Conservation (phyloP, 1,139 yeast genomes). For the Pichia sp. region DNA sequence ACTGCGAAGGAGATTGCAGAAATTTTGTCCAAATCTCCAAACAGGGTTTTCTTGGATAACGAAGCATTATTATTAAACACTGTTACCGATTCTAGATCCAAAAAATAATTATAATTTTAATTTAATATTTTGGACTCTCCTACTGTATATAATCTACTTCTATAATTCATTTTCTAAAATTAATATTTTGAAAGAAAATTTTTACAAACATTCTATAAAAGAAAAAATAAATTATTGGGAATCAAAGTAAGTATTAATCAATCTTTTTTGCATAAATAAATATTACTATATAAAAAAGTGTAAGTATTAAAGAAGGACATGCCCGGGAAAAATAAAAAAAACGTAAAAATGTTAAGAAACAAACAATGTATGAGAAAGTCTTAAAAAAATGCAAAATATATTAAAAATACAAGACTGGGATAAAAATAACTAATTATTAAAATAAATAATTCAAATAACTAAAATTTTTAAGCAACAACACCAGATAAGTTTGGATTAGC, state of each 20-base stretch:
- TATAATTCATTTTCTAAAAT: not conserved
- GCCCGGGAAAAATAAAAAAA: not conserved
- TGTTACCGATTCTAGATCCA: conserved; percentile 53
- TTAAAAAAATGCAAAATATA: not conserved
- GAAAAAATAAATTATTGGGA: no score
- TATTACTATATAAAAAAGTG: no score
- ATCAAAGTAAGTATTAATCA: no score
- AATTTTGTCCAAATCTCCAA: conserved; percentile 80
- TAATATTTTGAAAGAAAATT: no score
- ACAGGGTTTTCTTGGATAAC: conserved; percentile 84
- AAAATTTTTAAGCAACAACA: conserved; percentile 38
- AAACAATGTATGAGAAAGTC: not conserved
- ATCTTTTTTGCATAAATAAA: no score
- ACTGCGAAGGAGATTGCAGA: conserved; percentile 95
- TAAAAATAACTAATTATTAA: not conserved
- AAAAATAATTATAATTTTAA: conserved; percentile 17
- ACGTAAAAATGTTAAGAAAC: not conserved
- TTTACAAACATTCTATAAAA: no score
- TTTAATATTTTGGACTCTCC: not conserved
- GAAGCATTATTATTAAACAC: conserved; percentile 90
- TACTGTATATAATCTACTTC: not conserved
- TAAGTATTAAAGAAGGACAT: not conserved
- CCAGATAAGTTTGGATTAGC: conserved; percentile 49
- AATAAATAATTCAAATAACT: not conserved
- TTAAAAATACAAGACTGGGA: not conserved